phyloP scores from a whole-genome alignment of 148 eudicot species.

The Silene conica region DNA sequence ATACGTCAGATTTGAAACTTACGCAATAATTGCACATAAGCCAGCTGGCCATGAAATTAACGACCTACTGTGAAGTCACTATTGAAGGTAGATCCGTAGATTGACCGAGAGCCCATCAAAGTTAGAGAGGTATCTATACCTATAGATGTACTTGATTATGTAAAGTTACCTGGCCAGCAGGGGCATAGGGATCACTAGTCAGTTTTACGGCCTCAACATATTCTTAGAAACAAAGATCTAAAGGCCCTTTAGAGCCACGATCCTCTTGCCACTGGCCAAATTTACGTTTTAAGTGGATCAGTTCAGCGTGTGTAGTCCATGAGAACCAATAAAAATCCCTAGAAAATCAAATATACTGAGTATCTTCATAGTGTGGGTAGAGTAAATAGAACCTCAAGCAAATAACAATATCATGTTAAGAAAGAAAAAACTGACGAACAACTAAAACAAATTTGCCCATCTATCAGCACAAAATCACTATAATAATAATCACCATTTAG shows the following conservation, averaged over 20 bases:
- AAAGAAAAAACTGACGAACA: neutral
- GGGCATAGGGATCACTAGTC: constrained; percentile 95
- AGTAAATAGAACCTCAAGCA: neutral
- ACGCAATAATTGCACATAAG: too few species aligned
- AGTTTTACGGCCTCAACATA: constrained; percentile 94
- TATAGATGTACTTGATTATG: neutral
- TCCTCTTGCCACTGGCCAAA: constrained; percentile 94
- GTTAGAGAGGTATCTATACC: neutral
- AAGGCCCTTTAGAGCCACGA: constrained; percentile 36
- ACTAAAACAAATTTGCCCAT: constrained; percentile 11
- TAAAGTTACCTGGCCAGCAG: constrained; percentile 83
- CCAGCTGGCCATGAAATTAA: neutral
- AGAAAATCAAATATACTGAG: constrained; percentile 9
- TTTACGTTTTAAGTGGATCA: constrained; percentile 79
- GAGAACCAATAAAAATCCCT: constrained; percentile 87
- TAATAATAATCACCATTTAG: constrained; percentile 54
- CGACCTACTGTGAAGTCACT: neutral
- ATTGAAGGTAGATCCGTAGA: neutral
- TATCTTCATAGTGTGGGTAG: constrained; percentile 3
- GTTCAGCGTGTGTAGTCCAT: constrained; percentile 77
- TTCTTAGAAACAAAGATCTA: constrained; percentile 80
- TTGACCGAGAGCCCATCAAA: neutral
- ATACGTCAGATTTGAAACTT: too few species aligned
- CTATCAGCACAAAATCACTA: constrained; percentile 4
- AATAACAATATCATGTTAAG: constrained; percentile 6